Conservation (phyloP, 768 basidiomycete genomes). For the Boletellus sp. region DNA sequence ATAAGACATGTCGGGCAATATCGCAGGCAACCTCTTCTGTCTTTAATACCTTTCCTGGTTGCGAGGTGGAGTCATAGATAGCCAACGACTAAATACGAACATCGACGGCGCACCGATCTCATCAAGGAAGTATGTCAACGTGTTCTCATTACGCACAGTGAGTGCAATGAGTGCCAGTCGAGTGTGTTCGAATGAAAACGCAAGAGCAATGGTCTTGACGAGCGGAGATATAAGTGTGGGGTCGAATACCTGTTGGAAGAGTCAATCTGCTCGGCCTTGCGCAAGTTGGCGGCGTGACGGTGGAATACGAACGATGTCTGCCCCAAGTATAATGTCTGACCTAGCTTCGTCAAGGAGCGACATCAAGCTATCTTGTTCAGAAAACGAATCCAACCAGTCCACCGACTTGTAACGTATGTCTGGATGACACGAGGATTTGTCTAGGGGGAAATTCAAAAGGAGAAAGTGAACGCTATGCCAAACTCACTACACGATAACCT, state of each 20-base stretch:
- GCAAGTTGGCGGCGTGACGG: not conserved
- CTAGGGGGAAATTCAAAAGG: constrained; percentile 31
- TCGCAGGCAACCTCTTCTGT: constrained; percentile 27
- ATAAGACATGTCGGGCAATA: constrained; percentile 16
- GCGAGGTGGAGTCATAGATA: not conserved
- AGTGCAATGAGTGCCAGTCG: constrained; percentile 37
- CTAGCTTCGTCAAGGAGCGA: constrained; percentile 38
- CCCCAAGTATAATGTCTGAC: constrained; percentile 63
- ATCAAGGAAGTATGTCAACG: constrained; percentile 43
- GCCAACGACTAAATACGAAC: not conserved
- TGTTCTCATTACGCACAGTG: constrained; percentile 52
- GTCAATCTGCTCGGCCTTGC: not conserved
- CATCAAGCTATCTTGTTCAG: constrained; percentile 19
- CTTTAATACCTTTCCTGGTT: constrained; percentile 22
- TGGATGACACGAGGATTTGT: constrained; percentile 50
- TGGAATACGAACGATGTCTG: constrained; percentile 52
- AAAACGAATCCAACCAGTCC: constrained; percentile 66
- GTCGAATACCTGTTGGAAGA: constrained; percentile 59
- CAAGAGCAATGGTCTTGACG: constrained; percentile 42
- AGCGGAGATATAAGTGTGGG: constrained; percentile 57
- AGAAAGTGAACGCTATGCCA: not conserved
- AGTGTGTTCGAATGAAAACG: constrained; percentile 20
- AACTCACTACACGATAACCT: constrained; percentile 65
- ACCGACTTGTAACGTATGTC: constrained; percentile 43
- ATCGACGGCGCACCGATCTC: constrained; percentile 26